phyloP scores from a whole-genome alignment of 176 grass and related monocot genomes.

The Alopecurus myosuroides region DNA sequence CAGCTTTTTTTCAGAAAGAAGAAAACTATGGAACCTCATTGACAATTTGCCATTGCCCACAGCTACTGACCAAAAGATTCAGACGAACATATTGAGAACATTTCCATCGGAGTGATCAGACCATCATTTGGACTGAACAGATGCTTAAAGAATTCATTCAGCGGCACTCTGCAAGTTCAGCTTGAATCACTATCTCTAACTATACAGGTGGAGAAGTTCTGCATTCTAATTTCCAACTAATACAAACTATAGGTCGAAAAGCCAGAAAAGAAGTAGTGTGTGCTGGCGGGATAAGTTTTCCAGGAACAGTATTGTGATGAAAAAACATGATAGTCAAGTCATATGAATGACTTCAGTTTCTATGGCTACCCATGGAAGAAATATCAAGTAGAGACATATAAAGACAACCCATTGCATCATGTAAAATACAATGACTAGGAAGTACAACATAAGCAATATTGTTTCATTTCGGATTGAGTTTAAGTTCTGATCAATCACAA shows the following conservation, averaged over 20 bases:
- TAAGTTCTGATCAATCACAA: not conserved
- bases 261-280: not conserved
- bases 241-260: not conserved
- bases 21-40: not conserved
- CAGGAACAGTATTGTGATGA: not conserved
- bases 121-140: not conserved
- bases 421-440: not conserved
- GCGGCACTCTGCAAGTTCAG: not conserved
- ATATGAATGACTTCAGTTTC: not conserved
- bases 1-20: not conserved
- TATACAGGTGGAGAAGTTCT: not conserved
- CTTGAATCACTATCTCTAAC: not conserved
- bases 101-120: not conserved
- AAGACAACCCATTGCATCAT: not conserved
- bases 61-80: not conserved
- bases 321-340: not conserved
- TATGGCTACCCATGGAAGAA: not conserved
- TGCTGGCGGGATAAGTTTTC: not conserved
- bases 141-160: not conserved
- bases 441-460: not conserved
- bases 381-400: not conserved
- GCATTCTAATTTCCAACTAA: not conserved
- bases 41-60: not conserved
- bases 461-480: not conserved
- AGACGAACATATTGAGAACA: not conserved